phyloP scores from a whole-genome alignment of 1,284 basidiomycete genomes.

The Cutaneotrichosporon daszewskae region DNA sequence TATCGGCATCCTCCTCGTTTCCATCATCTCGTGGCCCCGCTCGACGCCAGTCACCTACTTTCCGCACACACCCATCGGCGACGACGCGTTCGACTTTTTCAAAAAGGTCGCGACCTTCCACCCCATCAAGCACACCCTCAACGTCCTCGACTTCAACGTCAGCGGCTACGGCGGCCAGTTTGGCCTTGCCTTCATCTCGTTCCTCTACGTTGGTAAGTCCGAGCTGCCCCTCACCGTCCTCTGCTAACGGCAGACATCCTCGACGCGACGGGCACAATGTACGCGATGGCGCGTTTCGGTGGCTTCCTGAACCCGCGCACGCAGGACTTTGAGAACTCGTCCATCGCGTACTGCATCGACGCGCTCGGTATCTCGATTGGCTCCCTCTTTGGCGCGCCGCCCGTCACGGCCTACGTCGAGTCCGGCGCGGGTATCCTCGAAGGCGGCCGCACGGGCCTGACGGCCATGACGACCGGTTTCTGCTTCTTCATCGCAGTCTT shows the following conservation, averaged over 20 bases:
- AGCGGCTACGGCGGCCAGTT: conserved; percentile 9
- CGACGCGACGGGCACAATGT: conserved; percentile 66
- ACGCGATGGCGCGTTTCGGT: conserved; percentile 90
- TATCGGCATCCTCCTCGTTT: conserved; percentile 64
- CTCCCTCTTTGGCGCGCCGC: conserved; percentile 69
- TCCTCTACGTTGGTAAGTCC: conserved; percentile 74
- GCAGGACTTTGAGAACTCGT: conserved; percentile 80
- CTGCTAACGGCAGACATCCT: conserved; percentile 51
- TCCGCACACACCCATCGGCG: conserved; percentile 64
- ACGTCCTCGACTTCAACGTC: conserved; percentile 14
- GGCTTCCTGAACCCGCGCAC: conserved; percentile 77
- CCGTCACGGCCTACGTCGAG: conserved; percentile 75
- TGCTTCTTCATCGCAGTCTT: conserved; percentile 81
- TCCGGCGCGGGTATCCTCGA: conserved; percentile 53
- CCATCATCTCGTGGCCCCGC: conserved; percentile 82
- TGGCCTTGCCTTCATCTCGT: conserved; percentile 45
- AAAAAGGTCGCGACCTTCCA: conserved; percentile 62
- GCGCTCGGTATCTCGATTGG: conserved; percentile 34
- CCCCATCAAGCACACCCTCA: conserved; percentile 16
- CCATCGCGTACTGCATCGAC: conserved; percentile 70
- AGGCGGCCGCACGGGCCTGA: conserved; percentile 82
- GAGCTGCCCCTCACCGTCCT: conserved; percentile 53
- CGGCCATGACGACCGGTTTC: conserved; percentile 67
- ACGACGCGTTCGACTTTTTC: conserved; percentile 76
- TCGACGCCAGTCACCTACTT: conserved; percentile 74